Conservation (phyloP, 2,329 filamentous ascomycete species). For the Lasiodiplodia theobromae region DNA sequence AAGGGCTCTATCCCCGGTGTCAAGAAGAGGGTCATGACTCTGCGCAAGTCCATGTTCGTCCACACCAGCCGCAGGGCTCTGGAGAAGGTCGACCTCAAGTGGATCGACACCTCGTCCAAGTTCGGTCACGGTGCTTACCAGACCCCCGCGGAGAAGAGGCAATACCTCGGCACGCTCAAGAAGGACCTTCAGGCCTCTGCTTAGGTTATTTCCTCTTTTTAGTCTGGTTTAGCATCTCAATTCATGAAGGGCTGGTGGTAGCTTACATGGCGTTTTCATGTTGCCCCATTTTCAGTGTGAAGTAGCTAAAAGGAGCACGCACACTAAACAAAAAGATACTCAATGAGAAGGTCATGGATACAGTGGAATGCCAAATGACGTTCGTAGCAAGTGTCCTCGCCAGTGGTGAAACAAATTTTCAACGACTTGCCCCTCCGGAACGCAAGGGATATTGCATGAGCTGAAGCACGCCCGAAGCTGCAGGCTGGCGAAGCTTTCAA, state of each 20-base stretch:
- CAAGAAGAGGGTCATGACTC: constrained; percentile 99
- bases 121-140: constrained; percentile 99
- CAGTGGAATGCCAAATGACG: constrained; percentile 26
- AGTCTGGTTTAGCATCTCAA: constrained; percentile 34
- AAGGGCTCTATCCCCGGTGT: constrained; percentile 98
- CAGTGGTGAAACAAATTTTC: not conserved
- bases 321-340: constrained; percentile 30
- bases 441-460: too few relatives aligned
- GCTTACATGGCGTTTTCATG: constrained; percentile 42
- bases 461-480: too few relatives aligned
- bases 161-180: constrained; percentile 98
- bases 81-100: constrained; percentile 99
- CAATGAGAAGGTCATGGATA: constrained; percentile 29
- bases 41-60: constrained; percentile 97
- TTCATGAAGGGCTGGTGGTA: constrained; percentile 46
- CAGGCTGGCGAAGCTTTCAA: not conserved
- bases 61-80: constrained; percentile 95
- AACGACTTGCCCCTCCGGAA: not conserved
- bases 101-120: constrained; percentile 99
- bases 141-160: constrained; percentile 96
- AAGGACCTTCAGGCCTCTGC: constrained; percentile 75
- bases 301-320: constrained; percentile 28
- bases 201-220: constrained; percentile 48
- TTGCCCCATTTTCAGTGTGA: constrained; percentile 24
- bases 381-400: not conserved